A percentile compares a stretch with the other conserved stretches of the same genome.
Conservation (phyloP, 2,329 filamentous ascomycete species). For the Claviceps digitariae region DNA sequence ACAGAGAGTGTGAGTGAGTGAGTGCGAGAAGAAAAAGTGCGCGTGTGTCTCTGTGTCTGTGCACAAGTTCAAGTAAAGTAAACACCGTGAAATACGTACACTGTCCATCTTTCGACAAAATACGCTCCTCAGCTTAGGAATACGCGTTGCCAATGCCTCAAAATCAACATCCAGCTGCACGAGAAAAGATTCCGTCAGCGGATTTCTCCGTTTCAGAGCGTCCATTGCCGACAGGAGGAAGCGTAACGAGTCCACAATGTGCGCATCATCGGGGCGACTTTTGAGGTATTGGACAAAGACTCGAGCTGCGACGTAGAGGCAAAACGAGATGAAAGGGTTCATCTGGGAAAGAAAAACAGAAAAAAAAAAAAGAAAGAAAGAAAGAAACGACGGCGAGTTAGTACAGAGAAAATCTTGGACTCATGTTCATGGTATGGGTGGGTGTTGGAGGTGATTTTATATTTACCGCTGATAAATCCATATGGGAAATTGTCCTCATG, state of each 20-base stretch:
- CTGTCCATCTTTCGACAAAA: slow-evolving; percentile 40
- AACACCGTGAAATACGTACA: slow-evolving; percentile 31
- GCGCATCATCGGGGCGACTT: slow-evolving; percentile 73
- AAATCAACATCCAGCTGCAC: slow-evolving; percentile 89
- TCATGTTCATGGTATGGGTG: too few species aligned
- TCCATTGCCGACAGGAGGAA: slow-evolving; percentile 88
- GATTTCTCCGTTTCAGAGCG: slow-evolving; percentile 74
- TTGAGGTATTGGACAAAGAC: slow-evolving; percentile 97
- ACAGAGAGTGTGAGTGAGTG: too few species aligned
- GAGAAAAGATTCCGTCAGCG: slow-evolving; percentile 85
- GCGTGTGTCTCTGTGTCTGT: too few species aligned
- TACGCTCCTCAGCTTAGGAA: slow-evolving; percentile 40
- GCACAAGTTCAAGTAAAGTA: too few species aligned
- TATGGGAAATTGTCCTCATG: slow-evolving; percentile 87
- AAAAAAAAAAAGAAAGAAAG: neutral
- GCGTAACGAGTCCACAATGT: slow-evolving; percentile 66
- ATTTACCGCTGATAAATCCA: slow-evolving; percentile 64
- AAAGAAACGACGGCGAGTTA: too few species aligned
- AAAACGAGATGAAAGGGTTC: slow-evolving; percentile 93
- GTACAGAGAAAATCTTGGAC: too few species aligned
- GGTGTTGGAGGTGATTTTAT: neutral
- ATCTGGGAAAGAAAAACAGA: slow-evolving; percentile 40
- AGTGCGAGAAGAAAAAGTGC: too few species aligned
- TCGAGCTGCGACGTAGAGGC: slow-evolving; percentile 85
- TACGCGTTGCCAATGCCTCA: slow-evolving; percentile 53